Base-by-base conservation (phyloP, 1,284 basidiomycete species). In the Naganishia sp. region DNA sequence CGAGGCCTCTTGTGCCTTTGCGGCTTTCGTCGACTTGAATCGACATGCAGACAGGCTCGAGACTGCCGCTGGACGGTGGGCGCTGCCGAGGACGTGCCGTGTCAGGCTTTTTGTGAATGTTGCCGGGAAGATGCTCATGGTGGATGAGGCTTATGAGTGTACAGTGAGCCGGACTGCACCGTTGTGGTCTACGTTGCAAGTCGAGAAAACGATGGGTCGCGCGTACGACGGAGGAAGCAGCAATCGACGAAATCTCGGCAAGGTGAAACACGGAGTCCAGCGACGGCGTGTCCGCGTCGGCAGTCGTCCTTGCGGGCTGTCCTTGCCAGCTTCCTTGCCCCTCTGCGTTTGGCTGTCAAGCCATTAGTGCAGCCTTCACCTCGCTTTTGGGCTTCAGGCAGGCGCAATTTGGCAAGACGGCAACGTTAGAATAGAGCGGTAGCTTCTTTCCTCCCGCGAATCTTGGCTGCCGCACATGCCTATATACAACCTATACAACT, bases 1-100 rank as follows among this genome's bases (percentile, higher is more conserved):
- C 18, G 56, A 44, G 10, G 25, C 36, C 25, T 56, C 56, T 53
- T 49, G 25, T 9, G 50, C 16, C 15, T 43, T 54, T 28, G 49
- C 49, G 23, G 55, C n/a, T 54, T 66, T 66, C 39, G 55, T 53
- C 9, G 61, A 64, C 28, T 64, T 64, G 61, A 49, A 46, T 36
- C 61, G 61, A 52, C 48, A 52, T 43, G 59, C 59, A 10, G 59
- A 61, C 43, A 61, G 36, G 15, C 48, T 52, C 2, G 59, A 21
- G 36, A 50, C 48, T 6, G 57, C 45, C 10, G 48, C 49, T 23
- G 59, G 59, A 28, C 59, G 59, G 16, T 48, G 49, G 11, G 59
- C 45, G 39, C 48, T 39, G 33, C 36, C 28, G 21, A 48, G 36
- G 23, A 61, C 18, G 33, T 61, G 59, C 45, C 59, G 59, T 15